phyloP scores from a whole-genome alignment of 805 yeast genomes.

The Clavispora santaluciae region DNA sequence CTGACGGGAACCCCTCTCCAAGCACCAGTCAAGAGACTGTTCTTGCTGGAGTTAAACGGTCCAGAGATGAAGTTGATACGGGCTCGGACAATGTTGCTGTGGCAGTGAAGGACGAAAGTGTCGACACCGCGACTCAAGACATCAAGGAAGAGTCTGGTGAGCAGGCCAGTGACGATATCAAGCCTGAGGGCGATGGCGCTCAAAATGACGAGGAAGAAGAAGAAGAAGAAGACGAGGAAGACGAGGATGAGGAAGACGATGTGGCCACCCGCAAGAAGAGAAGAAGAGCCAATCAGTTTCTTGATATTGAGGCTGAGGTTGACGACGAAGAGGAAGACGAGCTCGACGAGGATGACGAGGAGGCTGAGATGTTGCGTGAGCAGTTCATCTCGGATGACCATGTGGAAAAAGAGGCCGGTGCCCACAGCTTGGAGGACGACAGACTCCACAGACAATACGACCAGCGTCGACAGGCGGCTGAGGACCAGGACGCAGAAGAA shows the following conservation, averaged over 20 bases:
- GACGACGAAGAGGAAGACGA: slow-evolving; percentile 95
- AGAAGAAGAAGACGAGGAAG: slow-evolving; percentile 45
- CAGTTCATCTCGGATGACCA: slow-evolving; percentile 79
- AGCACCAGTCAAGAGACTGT: not conserved
- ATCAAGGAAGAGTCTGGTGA: slow-evolving; percentile 10
- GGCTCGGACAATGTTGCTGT: not conserved
- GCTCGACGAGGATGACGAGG: slow-evolving; percentile 86
- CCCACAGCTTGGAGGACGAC: slow-evolving; percentile 43
- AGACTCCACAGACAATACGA: slow-evolving; percentile 89
- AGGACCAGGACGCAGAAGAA: slow-evolving; percentile 92
- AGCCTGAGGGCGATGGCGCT: slow-evolving; percentile 13
- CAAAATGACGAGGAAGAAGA: slow-evolving; percentile 29
- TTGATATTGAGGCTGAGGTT: slow-evolving; percentile 98
- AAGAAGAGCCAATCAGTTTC: slow-evolving; percentile 69
- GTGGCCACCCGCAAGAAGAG: slow-evolving; percentile 45
- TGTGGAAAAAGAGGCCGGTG: slow-evolving; percentile 54
- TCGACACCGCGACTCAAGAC: not conserved
- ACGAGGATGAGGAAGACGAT: slow-evolving; percentile 47
- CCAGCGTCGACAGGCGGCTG: slow-evolving; percentile 76
- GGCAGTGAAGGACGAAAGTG: slow-evolving; percentile 4
- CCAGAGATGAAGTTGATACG: slow-evolving; percentile 5
- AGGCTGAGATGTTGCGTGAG: slow-evolving; percentile 79
- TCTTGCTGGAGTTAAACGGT: slow-evolving; percentile 8
- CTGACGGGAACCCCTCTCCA: slow-evolving; percentile 4
- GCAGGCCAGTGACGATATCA: not conserved